These are phyloP conservation scores for Crithidia fasciculata DNA, from an alignment of 208 protist species.

Conservation along the genomic window DNA sequence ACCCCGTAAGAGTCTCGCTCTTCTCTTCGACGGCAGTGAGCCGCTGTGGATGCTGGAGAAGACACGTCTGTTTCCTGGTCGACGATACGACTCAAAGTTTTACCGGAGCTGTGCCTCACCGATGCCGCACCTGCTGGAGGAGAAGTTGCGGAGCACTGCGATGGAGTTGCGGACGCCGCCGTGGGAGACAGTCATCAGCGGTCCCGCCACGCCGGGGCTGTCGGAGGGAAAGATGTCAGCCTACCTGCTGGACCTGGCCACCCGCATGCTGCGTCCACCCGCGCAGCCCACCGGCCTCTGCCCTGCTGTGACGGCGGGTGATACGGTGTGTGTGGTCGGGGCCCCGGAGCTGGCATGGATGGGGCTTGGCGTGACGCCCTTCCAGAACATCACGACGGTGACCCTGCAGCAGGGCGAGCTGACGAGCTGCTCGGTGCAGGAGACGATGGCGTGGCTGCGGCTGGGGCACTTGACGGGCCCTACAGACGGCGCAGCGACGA, in stretches of 20 bases:
- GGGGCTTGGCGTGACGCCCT: conserved; percentile 62
- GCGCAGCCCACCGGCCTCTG: conserved; percentile 18
- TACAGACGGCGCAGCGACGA: background rate
- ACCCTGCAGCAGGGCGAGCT: conserved; percentile 65
- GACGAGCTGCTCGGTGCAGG: conserved; percentile 60
- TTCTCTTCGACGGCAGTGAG: conserved; percentile 72
- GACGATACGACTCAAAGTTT: conserved; percentile 62
- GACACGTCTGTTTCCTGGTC: conserved; percentile 61
- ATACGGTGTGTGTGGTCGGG: conserved; percentile 73
- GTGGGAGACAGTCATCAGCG: conserved; percentile 62
- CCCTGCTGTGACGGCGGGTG: conserved; percentile 38
- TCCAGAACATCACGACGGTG: conserved; percentile 73
- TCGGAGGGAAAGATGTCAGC: conserved; percentile 76
- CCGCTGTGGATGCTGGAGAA: conserved; percentile 78
- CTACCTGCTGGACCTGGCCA: conserved; percentile 79
- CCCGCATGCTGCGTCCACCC: conserved; percentile 35
- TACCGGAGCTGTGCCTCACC: conserved; percentile 78
- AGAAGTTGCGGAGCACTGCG: conserved; percentile 44
- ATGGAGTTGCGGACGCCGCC: conserved; percentile 51
- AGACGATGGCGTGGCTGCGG: conserved; percentile 71
- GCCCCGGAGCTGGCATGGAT: conserved; percentile 62
- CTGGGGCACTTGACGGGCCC: conserved; percentile 49
- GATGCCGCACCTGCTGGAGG: conserved; percentile 73
- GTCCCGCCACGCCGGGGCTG: conserved; percentile 56
- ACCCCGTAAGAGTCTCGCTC: conserved; percentile 64